Base-by-base conservation (phyloP, 2,329 filamentous ascomycete genomes). In the Curvularia eragrostidis region DNA sequence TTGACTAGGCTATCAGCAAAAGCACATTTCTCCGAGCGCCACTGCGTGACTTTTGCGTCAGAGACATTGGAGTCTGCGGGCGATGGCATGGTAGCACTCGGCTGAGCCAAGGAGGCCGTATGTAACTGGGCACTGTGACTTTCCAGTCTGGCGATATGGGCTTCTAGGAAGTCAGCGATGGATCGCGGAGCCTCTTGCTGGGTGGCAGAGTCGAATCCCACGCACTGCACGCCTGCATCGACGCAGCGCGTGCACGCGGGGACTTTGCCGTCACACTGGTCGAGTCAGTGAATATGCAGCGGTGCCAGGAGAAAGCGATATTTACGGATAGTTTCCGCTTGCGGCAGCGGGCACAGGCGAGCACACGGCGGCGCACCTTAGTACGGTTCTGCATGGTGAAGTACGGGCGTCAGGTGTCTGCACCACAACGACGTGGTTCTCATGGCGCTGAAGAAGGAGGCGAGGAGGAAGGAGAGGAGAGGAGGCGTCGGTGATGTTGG, bases 301-400 rank as follows among this genome's bases (percentile, higher is more conserved):
- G 23, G 39, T n/a, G 7, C 43, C 21, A 49, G 47, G 47, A 50
- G 38, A 54, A 39, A n/a, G 43, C 43, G 30, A 41, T 30, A 19
- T 32, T 54, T 61, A 75, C 73, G 67, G 71, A 70, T 56, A 75
- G 71, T 61, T 73, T 74, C 48, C 73, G 66, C 61, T 73, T 75
- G 36, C 73, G 64, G 59, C 73, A 76, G 56, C 73, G 68, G 12
- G 73, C 73, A 58, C 73, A 76, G 44, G 73, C 73, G 41, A 76
- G 65, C 54, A 76, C 73, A 18, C 73, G 63, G 41, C 73, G 69
- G 46, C 73, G 68, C 41, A 76, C 73, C 62, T 71, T 76, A 52
- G 67, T 70, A 47, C 69, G 68, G 57, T 61, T 72, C 64, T 74
- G 67, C 72, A 74, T 75, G 26, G 59, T 59, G 58, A 41, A 59